Evolutionary conservation across 148 eudicot genomes (phyloP).

Genomic region (Suaeda aralocaspica): DNA sequence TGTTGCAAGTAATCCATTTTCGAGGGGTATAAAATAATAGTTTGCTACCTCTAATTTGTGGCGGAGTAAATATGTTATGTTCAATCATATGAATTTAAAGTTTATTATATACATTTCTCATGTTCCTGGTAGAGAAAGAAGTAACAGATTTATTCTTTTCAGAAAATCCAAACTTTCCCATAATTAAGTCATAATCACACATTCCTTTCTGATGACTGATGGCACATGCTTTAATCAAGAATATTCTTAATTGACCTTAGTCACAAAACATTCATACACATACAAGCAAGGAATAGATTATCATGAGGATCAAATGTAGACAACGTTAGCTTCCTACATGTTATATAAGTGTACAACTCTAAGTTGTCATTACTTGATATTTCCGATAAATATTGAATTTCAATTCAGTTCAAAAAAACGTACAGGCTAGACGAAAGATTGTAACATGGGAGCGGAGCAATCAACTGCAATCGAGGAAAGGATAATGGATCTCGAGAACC

Average conservation of each 20-base stretch:
- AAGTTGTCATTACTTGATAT: not conserved
- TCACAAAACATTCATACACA: not conserved
- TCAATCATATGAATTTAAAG: too few relatives aligned
- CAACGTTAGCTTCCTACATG: not conserved
- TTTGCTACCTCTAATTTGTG: too few relatives aligned
- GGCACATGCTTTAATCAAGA: not conserved
- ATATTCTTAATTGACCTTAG: not conserved
- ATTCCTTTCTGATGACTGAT: too few relatives aligned
- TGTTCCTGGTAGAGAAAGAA: too few relatives aligned
- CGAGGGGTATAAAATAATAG: too few relatives aligned
- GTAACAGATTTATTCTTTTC: not conserved
- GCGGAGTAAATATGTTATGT: too few relatives aligned
- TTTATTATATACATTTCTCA: too few relatives aligned
- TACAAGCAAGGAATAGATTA: constrained; percentile 1
- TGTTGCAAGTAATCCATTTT: too few relatives aligned
- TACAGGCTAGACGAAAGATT: not conserved
- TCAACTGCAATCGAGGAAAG: constrained; percentile 8
- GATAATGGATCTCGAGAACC: constrained; percentile 13
- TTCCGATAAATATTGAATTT: not conserved
- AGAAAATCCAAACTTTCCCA: too few relatives aligned
- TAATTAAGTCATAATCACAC: too few relatives aligned
- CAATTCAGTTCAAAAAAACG: not conserved
- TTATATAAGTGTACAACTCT: not conserved
- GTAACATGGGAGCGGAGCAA: constrained; percentile 6
- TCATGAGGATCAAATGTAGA: not conserved